phyloP scores from a whole-genome alignment of 345 rosid species.

The Clarkia xantiana region DNA sequence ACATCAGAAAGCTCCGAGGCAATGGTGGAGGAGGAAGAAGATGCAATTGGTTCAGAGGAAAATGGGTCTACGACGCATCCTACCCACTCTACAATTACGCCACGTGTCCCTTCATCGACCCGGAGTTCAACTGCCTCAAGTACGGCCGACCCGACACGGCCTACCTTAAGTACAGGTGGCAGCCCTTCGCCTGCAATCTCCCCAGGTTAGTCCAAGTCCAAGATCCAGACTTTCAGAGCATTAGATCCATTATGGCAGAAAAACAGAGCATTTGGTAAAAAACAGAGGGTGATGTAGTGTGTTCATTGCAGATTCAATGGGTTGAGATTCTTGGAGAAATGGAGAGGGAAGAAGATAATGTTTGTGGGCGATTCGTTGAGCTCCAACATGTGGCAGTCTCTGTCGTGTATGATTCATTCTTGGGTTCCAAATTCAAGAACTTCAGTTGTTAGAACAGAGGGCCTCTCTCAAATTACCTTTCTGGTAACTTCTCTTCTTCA shows the following conservation, averaged over 20 bases:
- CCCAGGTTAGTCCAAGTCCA: conserved; percentile 28
- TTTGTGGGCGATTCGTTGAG: conserved; percentile 95
- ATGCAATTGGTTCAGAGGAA: conserved; percentile 41
- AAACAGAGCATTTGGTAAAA: no score
- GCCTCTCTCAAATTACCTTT: conserved; percentile 50
- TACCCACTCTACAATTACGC: conserved; percentile 37
- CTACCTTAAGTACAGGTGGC: conserved; percentile 55
- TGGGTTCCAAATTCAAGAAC: conserved; percentile 55
- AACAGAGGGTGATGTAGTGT: no score
- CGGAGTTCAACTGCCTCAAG: conserved; percentile 40
- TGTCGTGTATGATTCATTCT: conserved; percentile 55
- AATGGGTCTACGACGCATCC: conserved; percentile 41
- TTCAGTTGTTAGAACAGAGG: conserved; percentile 24
- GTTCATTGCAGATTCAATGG: conserved; percentile 61
- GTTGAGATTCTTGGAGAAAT: conserved; percentile 47
- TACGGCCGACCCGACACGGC: conserved; percentile 36
- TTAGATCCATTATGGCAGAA: no score
- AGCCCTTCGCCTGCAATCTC: conserved; percentile 36
- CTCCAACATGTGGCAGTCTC: conserved; percentile 67
- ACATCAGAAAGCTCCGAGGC: no score
- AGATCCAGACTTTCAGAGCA: background rate
- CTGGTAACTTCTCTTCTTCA: conserved; percentile 23
- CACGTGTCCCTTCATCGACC: conserved; percentile 45
- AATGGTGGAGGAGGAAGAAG: conserved; percentile 5
- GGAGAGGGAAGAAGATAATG: conserved; percentile 94